A percentile compares a stretch with the other conserved stretches of the same genome.
These are phyloP conservation scores for Suillus alpinus DNA, from an alignment of 768 basidiomycete species.

Conservation along the genomic window DNA sequence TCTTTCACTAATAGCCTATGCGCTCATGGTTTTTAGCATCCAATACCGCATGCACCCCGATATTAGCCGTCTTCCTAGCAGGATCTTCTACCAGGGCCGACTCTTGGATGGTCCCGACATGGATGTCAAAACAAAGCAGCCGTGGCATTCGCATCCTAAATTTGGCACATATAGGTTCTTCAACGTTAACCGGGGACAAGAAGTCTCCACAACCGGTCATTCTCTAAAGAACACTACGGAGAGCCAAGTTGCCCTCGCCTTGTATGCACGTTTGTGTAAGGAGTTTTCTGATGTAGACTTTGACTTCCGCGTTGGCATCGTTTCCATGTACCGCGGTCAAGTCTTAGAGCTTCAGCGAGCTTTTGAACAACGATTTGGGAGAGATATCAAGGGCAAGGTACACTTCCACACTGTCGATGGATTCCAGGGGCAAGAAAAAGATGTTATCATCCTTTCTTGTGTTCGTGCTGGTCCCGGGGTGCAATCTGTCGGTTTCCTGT, in stretches of 20 bases:
- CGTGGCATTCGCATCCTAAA: constrained; percentile 79
- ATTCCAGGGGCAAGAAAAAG: constrained; percentile 99
- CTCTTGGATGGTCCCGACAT: constrained; percentile 88
- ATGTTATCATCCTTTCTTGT: constrained; percentile 95
- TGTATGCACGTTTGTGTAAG: constrained; percentile 68
- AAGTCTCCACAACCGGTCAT: constrained; percentile 51
- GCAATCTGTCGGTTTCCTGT: constrained; percentile 82
- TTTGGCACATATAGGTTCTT: constrained; percentile 90
- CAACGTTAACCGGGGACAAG: constrained; percentile 69
- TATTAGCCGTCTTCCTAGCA: constrained; percentile 87
- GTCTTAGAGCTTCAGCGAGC: constrained; percentile 66
- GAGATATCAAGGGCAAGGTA: constrained; percentile 63
- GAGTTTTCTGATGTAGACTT: constrained; percentile 60
- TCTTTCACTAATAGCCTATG: neutral
- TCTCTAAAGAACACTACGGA: constrained; percentile 79
- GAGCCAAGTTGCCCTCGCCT: constrained; percentile 66
- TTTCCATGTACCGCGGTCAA: constrained; percentile 96
- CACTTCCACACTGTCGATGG: constrained; percentile 99
- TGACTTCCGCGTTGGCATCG: constrained; percentile 61
- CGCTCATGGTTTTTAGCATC: constrained; percentile 53
- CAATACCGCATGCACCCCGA: constrained; percentile 99
- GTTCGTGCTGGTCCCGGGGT: constrained; percentile 91
- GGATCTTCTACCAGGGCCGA: constrained; percentile 78
- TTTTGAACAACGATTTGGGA: constrained; percentile 73
- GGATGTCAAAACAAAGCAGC: constrained; percentile 73